Evolutionary conservation across 2,329 filamentous ascomycete species (phyloP).

Genomic region (Trichoderma sp.): DNA sequence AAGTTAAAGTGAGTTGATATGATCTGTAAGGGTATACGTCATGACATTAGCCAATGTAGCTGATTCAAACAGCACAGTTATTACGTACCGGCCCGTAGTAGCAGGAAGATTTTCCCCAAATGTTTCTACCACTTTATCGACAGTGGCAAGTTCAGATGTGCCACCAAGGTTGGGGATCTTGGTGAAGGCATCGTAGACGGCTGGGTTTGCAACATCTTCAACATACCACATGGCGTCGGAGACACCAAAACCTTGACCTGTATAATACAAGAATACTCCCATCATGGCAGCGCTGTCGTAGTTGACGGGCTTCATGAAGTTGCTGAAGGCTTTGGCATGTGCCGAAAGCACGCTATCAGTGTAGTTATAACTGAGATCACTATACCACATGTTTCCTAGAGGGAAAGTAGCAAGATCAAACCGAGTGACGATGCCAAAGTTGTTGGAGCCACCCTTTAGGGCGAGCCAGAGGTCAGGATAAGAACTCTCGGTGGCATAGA

Average conservation of each 20-base stretch:
- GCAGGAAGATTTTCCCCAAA: conserved; percentile 15
- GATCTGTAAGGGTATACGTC: background rate
- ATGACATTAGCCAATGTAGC: background rate
- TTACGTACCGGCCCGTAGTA: background rate
- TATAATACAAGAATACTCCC: background rate
- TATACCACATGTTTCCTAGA: conserved; percentile 25
- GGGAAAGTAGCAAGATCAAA: conserved; percentile 27
- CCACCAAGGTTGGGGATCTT: conserved; percentile 8
- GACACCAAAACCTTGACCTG: conserved; percentile 11
- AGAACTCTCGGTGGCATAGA: conserved; percentile 34
- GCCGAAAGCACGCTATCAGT: conserved; percentile 18
- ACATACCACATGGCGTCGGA: conserved; percentile 22
- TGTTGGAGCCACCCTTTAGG: conserved; percentile 45
- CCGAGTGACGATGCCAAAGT: conserved; percentile 38
- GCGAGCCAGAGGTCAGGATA: conserved; percentile 44
- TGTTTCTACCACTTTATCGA: conserved; percentile 16
- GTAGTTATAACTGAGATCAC: conserved; percentile 22
- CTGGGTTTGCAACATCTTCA: background rate
- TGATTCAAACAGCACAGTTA: background rate
- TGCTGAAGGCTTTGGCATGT: conserved; percentile 19
- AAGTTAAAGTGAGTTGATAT: background rate
- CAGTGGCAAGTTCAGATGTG: conserved; percentile 9
- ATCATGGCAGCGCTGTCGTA: conserved; percentile 23
- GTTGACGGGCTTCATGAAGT: conserved; percentile 24
- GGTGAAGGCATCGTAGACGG: conserved; percentile 15